Evolutionary conservation across 2,329 filamentous ascomycete species (phyloP), one percentile per base, ranked within the genome.

Genomic region (Curvularia spicifera): DNA sequence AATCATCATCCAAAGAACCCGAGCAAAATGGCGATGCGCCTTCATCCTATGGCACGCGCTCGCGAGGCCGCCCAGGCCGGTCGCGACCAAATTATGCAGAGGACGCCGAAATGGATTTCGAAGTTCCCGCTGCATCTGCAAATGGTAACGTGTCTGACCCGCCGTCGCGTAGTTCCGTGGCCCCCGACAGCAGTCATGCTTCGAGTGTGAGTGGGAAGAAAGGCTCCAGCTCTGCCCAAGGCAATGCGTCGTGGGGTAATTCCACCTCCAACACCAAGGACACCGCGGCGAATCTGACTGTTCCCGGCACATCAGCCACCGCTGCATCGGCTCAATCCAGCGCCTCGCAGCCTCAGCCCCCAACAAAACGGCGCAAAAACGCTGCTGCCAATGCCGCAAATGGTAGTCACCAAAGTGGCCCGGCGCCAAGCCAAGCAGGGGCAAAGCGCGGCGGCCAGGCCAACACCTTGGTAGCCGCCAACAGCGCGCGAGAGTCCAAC

Each of bases 41-140:
- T 47, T 63, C 60, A 22, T 63, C 60, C 5, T 97, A 99, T 78
- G 94, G 94, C 72, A 99, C 95, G 75, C 90, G 93, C 71, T 97
- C 93, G 69, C 90, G 95, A 76, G 96, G 96, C 78, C 89, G 93
- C 72, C 89, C 86, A 57, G 90, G 90, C 71, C 87, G 85, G 66
- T 85, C 90, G 68, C 90, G 95, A 67, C 88, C 90, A 66, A 99
- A 99, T 79, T 99, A 99, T 78, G 94, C 95, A 50, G 95, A 99
- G 79, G 94, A 97, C 77, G 83, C 93, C 67, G 94, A 98, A 71
- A 87, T 91, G 78, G 95, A 98, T 75, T 91, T 93, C 76, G 94
- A 97, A 71, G 85, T 84, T 67, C 71, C 75, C 24, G 80, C 83
- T 72, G 84, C 86, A 60, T 69, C 80, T 52, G 87, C 87, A 74